Evolutionary conservation across 441 rosid species (phyloP), one percentile per base, ranked within the genome.

Genomic region (Erodium moschatum): DNA sequence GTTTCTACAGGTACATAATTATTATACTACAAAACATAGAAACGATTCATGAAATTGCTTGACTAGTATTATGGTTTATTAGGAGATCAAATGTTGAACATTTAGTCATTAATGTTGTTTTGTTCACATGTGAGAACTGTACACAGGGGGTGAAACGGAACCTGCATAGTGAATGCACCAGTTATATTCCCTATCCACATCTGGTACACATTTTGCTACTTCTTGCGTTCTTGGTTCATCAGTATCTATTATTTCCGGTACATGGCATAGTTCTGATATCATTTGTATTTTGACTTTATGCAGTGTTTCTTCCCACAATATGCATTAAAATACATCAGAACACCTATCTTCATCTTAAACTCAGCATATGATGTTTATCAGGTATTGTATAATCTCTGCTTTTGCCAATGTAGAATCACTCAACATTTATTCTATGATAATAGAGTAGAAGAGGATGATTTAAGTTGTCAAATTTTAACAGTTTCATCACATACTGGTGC

Each of bases 241-340:
- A 31, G 61, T 31, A 31, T 31, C 4, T 31, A 31, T 1, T 31
- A 5, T 31, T 2, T 31, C 71, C 4, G 5, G 12, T 44, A 20
- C 60, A 35, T 67, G 65, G 19, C 15, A 15, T 67, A 38, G 62
- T 56, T 21, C 48, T 67, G 46, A 21, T 60, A 11, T 40, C 16
- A 24, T 56, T 20, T 61, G 16, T 56, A 15, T 50, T 50, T 18
- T 66, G 21, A 35, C 8, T 71, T 69, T 67, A 33, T 78, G 83
- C 80, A 87, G 93, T 87, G 93, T 60, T 75, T 87, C 62, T 87
- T 86, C 78, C 92, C 93, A 8, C 93, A 87, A 70, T 83, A 84
- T 62, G 77, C 74, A 38, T 70, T 86, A 69, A 73, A 79, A 11
- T 83, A 79, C 71, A 87, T 86, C 31, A 74, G 70, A 61, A 85